phyloP scores from a whole-genome alignment of 116 monocot genomes.

The Posidonia oceanica region DNA sequence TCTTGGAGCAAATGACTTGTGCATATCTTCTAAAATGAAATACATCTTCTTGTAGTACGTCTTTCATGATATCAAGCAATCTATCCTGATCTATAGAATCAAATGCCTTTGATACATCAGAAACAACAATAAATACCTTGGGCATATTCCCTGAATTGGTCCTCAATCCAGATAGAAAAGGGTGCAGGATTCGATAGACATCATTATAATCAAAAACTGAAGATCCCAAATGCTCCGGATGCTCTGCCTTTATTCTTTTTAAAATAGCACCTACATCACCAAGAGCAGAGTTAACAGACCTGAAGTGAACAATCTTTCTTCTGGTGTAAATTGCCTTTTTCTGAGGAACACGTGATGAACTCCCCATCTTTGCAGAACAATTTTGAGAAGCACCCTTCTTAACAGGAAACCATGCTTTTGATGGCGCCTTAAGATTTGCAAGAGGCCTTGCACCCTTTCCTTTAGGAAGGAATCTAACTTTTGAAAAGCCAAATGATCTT shows the following conservation, averaged over 20 bases:
- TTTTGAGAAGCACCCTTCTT: conserved; percentile 3
- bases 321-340: not conserved
- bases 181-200: conserved; percentile 39
- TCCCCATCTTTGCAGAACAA: not conserved
- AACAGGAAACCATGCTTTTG: conserved; percentile 16
- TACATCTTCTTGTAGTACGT: conserved; percentile 34
- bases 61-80: conserved; percentile 48
- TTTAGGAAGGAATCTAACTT: conserved; percentile 81
- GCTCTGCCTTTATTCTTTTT: conserved; percentile 39
- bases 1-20: conserved; percentile 36
- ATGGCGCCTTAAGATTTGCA: conserved; percentile 59
- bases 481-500: conserved; percentile 76
- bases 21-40: conserved; percentile 43
- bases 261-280: conserved; percentile 44
- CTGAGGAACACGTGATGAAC: not conserved
- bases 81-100: conserved; percentile 76
- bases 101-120: conserved; percentile 95
- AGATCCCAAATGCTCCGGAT: conserved; percentile 56
- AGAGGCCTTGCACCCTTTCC: conserved; percentile 49
- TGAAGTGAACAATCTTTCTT: conserved; percentile 15
- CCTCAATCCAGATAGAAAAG: conserved; percentile 39
- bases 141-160: conserved; percentile 13
- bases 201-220: conserved; percentile 96
- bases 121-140: conserved; percentile 70
- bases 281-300: conserved; percentile 64